Evolutionary conservation across 116 monocot genomes (phyloP), one percentile per base, ranked within the genome.

Genomic region (Papilionanthe hybrid): DNA sequence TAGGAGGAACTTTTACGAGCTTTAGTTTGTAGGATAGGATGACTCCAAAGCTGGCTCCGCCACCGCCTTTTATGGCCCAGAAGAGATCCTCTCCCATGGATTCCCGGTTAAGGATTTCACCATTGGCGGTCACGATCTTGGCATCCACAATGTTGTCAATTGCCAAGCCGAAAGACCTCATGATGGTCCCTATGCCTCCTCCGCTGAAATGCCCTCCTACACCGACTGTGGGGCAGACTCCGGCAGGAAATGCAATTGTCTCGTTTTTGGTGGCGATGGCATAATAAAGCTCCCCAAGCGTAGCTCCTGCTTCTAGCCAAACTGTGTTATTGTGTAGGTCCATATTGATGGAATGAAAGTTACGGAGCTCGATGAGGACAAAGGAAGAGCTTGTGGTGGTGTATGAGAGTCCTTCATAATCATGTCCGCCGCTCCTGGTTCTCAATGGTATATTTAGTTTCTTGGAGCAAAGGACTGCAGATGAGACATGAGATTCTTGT

Each of bases 11-110:
- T 13, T 37, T 11, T 7, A 87, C 89, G 27, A 87, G 55, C 56
- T 23, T 81, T 20, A 89, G 65, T 82, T 79, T 78, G 60, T 72
- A 88, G 10, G 78, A 30, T 13, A 79, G 27, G 19, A 87, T 72
- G 73, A 82, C 72, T 5, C 86, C 86, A 55, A 92, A 90, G 72
- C 85, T 88, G 4, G 84, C 82, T 6, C 81, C 88, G 4, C 90
- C 92, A 3, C 92, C 88, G 8, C 92, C 92, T 53, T 86, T 80
- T 2, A 90, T 57, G 5, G 92, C 92, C 90, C 88, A 92, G 79
- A 92, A 92, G 18, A 88, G 58, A 60, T 92, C 86, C 72, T 90
- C 83, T 13, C 90, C 84, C 92, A 90, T 92, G 55, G 85, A 82
- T 1, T 29, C 48, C 44, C 84, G 29, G 19, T 83, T 69, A 0